Percentiles rank a stretch among this genome's conserved stretches.
Conservation (phyloP, 352 stramenopile genomes). For the Phytophthora cryptogea region DNA sequence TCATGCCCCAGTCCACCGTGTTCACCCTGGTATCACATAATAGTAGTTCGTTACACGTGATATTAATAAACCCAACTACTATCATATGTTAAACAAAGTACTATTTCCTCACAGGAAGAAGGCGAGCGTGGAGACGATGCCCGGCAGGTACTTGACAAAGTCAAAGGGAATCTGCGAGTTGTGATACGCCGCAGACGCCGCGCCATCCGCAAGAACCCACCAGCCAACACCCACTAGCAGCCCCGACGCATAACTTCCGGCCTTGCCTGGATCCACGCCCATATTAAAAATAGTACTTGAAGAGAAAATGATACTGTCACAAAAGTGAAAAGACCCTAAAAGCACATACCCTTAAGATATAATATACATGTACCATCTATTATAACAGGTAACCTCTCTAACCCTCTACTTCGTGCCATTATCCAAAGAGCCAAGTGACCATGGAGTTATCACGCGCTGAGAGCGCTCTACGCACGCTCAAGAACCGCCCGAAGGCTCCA, state of each 20-base stretch:
- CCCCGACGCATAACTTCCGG: slow-evolving; percentile 50
- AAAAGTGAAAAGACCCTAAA: background rate
- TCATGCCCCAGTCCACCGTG: slow-evolving; percentile 69
- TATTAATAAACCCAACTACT: background rate
- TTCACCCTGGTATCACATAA: slow-evolving; percentile 41
- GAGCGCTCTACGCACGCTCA: slow-evolving; percentile 73
- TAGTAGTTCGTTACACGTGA: background rate
- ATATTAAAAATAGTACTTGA: slow-evolving; percentile 13
- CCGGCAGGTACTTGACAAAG: slow-evolving; percentile 61
- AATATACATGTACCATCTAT: background rate
- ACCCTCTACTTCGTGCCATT: background rate
- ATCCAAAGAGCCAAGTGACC: slow-evolving; percentile 3
- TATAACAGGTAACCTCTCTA: background rate
- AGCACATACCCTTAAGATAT: background rate
- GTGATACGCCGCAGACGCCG: slow-evolving; percentile 41
- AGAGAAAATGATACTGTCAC: background rate
- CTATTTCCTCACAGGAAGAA: slow-evolving; percentile 55
- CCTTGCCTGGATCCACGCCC: slow-evolving; percentile 39
- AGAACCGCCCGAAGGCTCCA: slow-evolving; percentile 67
- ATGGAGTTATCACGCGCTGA: slow-evolving; percentile 80
- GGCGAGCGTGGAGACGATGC: slow-evolving; percentile 54
- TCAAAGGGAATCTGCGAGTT: slow-evolving; percentile 65
- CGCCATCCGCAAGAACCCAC: slow-evolving; percentile 68
- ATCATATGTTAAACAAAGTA: slow-evolving; percentile 3
- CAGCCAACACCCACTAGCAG: slow-evolving; percentile 60